Evolutionary conservation across 1,284 basidiomycete species (phyloP), one percentile per base, ranked within the genome.

Genomic region (Apiotrichum veenhuisii): DNA sequence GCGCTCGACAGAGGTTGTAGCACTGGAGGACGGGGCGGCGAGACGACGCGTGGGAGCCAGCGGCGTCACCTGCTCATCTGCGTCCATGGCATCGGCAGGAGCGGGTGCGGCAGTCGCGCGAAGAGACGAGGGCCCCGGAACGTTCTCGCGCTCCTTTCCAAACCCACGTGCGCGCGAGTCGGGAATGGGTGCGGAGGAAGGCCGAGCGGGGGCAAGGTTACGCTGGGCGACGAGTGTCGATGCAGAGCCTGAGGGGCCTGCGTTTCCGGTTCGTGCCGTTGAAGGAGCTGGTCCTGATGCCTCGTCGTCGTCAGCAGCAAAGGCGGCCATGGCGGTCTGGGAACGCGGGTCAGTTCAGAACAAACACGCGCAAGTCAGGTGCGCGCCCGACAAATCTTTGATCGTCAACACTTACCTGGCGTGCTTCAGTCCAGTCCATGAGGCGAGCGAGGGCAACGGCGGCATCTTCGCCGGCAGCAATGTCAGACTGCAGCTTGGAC

Each of bases 361-460:
- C 30, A 30, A 5, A 30, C 73, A 50, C 73, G 73, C 7, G 70
- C 69, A 1, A 64, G 68, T 60, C 74, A 74, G 2, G 73, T 72
- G 22, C 69, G 62, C 72, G 74, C 34, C 11, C 15, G 40, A 5
- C 23, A 9, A 30, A 1, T 23, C n/a, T 46, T 18, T 14, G 17
- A 9, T 40, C n/a, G 2, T 0, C 15, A 17, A 14, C 10, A 61
- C 71, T 37, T 36, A 77, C 75, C 66, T 77, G 72, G 48, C 77
- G 58, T 2, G 76, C 76, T 57, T 78, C 77, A 14, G 72, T 71
- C 77, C 77, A 78, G 52, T 78, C 77, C 75, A 78, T 77, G 43
- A 77, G 61, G 12, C 77, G 58, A 2, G 69, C 72, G 40, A 78
- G 65, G 2, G 74, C 71, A 45, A 69, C 70, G 20, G 65, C 67